These are phyloP conservation scores for Papilionanthe hybrid DNA, from an alignment of 116 monocot genomes.

Conservation along the genomic window DNA sequence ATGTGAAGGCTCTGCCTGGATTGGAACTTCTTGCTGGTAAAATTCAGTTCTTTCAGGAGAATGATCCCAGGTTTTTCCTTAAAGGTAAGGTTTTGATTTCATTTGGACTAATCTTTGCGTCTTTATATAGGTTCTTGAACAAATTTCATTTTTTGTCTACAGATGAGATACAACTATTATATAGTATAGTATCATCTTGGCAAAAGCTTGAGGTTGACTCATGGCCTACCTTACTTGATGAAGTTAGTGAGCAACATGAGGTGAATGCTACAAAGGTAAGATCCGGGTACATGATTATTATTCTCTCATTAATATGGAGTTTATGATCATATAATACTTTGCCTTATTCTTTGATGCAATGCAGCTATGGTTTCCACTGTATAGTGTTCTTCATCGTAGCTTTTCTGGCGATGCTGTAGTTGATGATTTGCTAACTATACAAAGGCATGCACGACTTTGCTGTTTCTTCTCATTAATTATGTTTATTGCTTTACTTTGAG, in stretches of 20 bases:
- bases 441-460: constrained; percentile 30
- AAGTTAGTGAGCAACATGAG: constrained; percentile 49
- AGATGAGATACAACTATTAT: constrained; percentile 60
- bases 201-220: constrained; percentile 80
- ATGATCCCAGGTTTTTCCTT: constrained; percentile 43
- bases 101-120: not conserved
- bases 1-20: constrained; percentile 62
- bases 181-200: constrained; percentile 53
- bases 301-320: not conserved
- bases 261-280: constrained; percentile 65
- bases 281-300: not conserved
- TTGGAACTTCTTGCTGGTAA: constrained; percentile 54
- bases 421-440: constrained; percentile 30
- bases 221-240: constrained; percentile 79
- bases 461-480: not conserved
- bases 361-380: constrained; percentile 91
- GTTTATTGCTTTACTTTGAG: not conserved
- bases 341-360: constrained; percentile 21
- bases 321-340: not conserved
- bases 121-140: not conserved
- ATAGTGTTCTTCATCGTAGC: constrained; percentile 56
- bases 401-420: constrained; percentile 23
- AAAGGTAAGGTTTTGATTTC: constrained; percentile 29
- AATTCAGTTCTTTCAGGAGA: constrained; percentile 57
- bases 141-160: constrained; percentile 12